Evolutionary conservation across 352 stramenopile species (phyloP).

Genomic region (Phytophthora macrochlamydospora): DNA sequence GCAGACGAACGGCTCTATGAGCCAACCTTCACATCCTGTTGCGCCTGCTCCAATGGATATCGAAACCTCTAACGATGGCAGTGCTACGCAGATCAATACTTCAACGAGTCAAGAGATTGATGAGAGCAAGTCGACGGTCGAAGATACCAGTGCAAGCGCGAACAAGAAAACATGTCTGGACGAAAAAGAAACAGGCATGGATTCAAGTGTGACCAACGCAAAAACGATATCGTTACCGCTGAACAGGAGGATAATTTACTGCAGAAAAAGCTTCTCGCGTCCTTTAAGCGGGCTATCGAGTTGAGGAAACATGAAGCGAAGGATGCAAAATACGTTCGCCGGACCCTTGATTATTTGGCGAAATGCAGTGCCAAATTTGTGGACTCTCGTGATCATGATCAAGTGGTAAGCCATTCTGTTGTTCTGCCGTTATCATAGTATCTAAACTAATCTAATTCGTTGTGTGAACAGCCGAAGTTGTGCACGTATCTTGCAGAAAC

Average conservation of each 20-base stretch:
- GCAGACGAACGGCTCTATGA: no score
- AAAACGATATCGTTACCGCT: neutral
- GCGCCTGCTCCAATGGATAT: no score
- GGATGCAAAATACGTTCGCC: constrained; percentile 33
- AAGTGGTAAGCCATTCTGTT: constrained; percentile 31
- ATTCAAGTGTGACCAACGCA: no score
- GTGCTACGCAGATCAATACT: no score
- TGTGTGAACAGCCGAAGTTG: constrained; percentile 19
- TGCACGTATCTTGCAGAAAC: constrained; percentile 23
- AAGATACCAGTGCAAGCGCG: neutral
- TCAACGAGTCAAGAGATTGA: neutral
- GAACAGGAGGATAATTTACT: constrained; percentile 20
- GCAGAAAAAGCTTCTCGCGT: constrained; percentile 24
- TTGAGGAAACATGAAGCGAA: constrained; percentile 34
- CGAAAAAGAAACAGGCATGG: no score
- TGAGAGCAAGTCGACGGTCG: neutral
- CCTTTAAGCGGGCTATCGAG: constrained; percentile 37
- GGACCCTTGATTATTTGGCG: constrained; percentile 41
- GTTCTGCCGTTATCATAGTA: no score
- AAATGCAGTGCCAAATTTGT: constrained; percentile 33
- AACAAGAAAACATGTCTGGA: constrained; percentile 2
- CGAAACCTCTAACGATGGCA: no score
- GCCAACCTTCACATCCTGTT: no score
- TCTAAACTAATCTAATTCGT: neutral
- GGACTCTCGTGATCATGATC: constrained; percentile 16